Evolutionary conservation across 306 rosid genomes (phyloP), one percentile per base, ranked within the genome.

Genomic region (Cicer chorassanicum): DNA sequence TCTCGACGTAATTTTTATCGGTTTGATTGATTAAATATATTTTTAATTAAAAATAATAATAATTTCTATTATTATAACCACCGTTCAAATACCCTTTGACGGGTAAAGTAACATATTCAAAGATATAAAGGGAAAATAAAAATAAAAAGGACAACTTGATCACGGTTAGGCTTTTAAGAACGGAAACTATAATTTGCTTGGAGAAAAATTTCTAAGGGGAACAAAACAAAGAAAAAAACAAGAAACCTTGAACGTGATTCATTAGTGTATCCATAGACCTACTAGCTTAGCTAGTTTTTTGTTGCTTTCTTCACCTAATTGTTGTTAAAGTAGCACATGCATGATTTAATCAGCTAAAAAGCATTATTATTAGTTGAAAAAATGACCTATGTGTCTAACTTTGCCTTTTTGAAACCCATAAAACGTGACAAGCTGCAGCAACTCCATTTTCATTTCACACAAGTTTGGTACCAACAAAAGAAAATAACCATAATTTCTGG

Each of bases 81-180:
- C 86, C 82, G 24, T 81, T 84, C 83, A 74, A 82, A 83, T 44
- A 42, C 57, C 13, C 86, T 65, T 75, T 83, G 59, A 68, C 6
- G 57, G 82, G 73, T 68, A 80, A 88, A 86, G 88, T 67, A 72
- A 24, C 40, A 62, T 45, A 82, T 87, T 85, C 78, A 74, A 84
- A 82, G 84, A 44, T 51, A 77, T 59, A 72, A 78, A 80, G 75
- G 70, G 13, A 19, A 1, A 49, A 49, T 6, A 50, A 54, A 34
- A 54, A 15, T 43, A 40, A 73, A 84, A 73, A 61, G 67, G 75
- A 48, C 14, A 84, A 82, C 49, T 87, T 84, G 70, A 85, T 85
- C 65, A 69, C 39, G 24, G 70, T 88, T 86, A 87, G 87, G 79
- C 88, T 90, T 90, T 87, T 78, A 68, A 86, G 86, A 78, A 87